Conservation (phyloP, 2,329 filamentous ascomycete species). For the Colletotrichum lentis region DNA sequence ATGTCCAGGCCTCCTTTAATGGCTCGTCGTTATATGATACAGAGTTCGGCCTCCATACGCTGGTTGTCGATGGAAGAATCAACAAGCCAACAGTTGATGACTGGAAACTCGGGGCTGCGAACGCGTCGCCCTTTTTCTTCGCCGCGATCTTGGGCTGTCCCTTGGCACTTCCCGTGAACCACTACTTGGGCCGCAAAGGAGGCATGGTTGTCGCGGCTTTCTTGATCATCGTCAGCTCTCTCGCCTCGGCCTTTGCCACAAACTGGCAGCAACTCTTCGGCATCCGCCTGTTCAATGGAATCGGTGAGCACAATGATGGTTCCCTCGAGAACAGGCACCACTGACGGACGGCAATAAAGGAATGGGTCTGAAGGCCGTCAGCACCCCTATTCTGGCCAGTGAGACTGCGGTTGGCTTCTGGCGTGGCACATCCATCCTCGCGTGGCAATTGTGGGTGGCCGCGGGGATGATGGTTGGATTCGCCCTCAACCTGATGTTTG, state of each 20-base stretch:
- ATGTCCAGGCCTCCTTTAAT: constrained; percentile 56
- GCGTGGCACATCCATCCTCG: constrained; percentile 57
- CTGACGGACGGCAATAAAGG: constrained; percentile 41
- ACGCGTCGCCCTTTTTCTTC: constrained; percentile 51
- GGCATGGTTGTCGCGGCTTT: constrained; percentile 51
- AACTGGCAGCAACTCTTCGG: constrained; percentile 48
- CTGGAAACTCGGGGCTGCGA: constrained; percentile 52
- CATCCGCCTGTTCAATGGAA: constrained; percentile 50
- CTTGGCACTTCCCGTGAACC: constrained; percentile 52
- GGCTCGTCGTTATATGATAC: constrained; percentile 48
- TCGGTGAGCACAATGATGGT: constrained; percentile 45
- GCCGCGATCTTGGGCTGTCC: constrained; percentile 52
- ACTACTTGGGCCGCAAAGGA: constrained; percentile 52
- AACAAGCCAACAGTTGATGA: constrained; percentile 40
- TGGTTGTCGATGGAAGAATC: background rate
- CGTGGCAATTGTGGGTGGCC: constrained; percentile 57
- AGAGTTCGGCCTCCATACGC: constrained; percentile 1
- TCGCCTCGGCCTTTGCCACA: constrained; percentile 48
- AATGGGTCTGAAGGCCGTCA: constrained; percentile 60
- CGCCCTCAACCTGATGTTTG: constrained; percentile 51
- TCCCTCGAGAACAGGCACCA: background rate
- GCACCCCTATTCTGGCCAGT: constrained; percentile 56
- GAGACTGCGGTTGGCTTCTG: constrained; percentile 58
- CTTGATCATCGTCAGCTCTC: constrained; percentile 51
- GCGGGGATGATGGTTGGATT: constrained; percentile 50